Percentiles rank a stretch among this genome's conserved stretches.
These are phyloP conservation scores for Endogone sp. DNA, from an alignment of 192 early-diverging fungal genomes.

Conservation along the genomic window DNA sequence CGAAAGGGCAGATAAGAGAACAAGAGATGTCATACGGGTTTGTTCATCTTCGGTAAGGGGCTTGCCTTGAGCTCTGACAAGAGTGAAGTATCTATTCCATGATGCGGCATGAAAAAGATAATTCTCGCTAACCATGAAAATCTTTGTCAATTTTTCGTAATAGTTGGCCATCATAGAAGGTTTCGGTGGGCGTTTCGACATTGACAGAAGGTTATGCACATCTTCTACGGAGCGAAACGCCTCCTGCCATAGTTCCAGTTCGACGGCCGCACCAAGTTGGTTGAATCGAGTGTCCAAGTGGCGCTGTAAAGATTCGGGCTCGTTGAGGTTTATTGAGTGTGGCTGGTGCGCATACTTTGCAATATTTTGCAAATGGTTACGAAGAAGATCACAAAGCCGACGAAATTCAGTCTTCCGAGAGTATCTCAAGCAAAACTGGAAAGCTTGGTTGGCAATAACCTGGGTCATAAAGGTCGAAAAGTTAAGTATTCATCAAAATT, in stretches of 20 bases:
- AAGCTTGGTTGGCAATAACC: conserved; percentile 81
- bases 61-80: conserved; percentile 72
- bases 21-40: conserved; percentile 84
- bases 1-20: conserved; percentile 90
- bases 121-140: conserved; percentile 97
- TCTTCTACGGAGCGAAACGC: conserved; percentile 97
- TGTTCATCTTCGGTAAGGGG: conserved; percentile 84
- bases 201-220: conserved; percentile 89
- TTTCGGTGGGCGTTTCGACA: conserved; percentile 90
- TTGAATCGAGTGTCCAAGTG: conserved; percentile 95
- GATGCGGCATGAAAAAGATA: conserved; percentile 97
- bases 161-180: conserved; percentile 96
- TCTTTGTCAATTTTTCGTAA: conserved; percentile 95
- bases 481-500: too few relatives aligned
- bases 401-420: conserved; percentile 98
- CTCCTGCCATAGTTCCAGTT: conserved; percentile 99
- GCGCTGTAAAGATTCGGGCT: conserved; percentile 94
- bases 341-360: conserved; percentile 92
- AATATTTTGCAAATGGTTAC: conserved; percentile 87
- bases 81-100: conserved; percentile 88
- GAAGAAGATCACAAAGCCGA: conserved; percentile 94
- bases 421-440: conserved; percentile 94
- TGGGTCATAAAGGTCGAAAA: too few relatives aligned
- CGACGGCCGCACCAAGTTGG: conserved; percentile 92
- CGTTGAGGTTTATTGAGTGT: conserved; percentile 91